These are phyloP conservation scores for Hansfordia pulvinata DNA, from an alignment of 2,329 filamentous ascomycete genomes.

Conservation along the genomic window DNA sequence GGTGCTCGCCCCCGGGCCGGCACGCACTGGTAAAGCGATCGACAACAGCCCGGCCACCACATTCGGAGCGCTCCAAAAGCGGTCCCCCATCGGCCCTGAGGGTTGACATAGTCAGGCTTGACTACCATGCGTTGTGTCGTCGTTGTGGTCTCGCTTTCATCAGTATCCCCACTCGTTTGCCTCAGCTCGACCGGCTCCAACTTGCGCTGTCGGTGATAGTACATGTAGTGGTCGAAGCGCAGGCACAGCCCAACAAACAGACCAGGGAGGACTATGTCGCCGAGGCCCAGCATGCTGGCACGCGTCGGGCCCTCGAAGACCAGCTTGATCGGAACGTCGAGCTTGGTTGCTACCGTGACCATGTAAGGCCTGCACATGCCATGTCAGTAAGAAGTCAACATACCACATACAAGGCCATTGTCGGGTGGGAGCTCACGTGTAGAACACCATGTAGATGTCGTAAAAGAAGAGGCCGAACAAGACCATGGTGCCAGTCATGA, in stretches of 20 bases:
- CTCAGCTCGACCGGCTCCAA: constrained; percentile 24
- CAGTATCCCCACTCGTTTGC: too few species aligned
- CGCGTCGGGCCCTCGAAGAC: constrained; percentile 58
- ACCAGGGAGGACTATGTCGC: constrained; percentile 88
- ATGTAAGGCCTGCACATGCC: constrained; percentile 51
- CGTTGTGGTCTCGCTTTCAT: constrained; percentile 17
- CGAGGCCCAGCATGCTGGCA: constrained; percentile 72
- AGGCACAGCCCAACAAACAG: constrained; percentile 81
- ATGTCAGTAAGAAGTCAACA: constrained; percentile 7
- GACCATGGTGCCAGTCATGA: constrained; percentile 67
- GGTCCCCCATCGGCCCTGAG: constrained; percentile 72
- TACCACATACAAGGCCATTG: neutral
- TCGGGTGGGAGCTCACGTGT: constrained; percentile 39
- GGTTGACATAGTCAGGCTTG: constrained; percentile 39
- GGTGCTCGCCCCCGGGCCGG: too few species aligned
- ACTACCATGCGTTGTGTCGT: constrained; percentile 28
- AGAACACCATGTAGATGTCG: constrained; percentile 88
- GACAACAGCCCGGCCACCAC: constrained; percentile 13
- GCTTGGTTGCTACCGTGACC: constrained; percentile 73
- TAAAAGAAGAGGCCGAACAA: constrained; percentile 79
- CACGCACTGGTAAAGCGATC: too few species aligned
- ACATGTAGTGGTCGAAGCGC: constrained; percentile 79
- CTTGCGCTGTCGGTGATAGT: constrained; percentile 58
- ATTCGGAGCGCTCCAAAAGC: constrained; percentile 66
- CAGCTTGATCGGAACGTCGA: constrained; percentile 90